phyloP scores from a whole-genome alignment of 2,329 filamentous ascomycete genomes.

The Fusarium tuaranense region DNA sequence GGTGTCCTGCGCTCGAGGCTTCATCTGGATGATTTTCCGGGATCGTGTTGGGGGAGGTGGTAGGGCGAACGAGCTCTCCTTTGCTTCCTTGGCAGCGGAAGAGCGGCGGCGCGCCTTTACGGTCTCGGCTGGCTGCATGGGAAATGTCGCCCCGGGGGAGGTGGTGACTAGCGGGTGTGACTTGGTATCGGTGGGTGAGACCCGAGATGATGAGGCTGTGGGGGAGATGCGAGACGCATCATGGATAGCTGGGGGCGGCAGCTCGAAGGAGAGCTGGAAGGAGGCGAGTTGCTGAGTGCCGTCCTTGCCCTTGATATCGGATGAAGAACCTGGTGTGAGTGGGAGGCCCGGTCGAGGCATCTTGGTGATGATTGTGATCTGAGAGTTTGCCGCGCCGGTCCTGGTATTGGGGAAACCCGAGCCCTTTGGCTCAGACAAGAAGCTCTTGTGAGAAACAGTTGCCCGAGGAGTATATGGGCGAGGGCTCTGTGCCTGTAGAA shows the following conservation, averaged over 20 bases:
- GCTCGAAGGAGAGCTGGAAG: constrained; percentile 77
- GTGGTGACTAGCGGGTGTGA: constrained; percentile 44
- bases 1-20: constrained; percentile 67
- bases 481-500: background rate
- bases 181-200: constrained; percentile 47
- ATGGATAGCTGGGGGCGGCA: constrained; percentile 80
- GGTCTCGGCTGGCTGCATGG: constrained; percentile 62
- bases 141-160: constrained; percentile 51
- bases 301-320: constrained; percentile 81
- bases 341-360: constrained; percentile 59
- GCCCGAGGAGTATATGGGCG: background rate
- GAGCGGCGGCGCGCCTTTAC: constrained; percentile 67
- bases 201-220: constrained; percentile 39
- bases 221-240: constrained; percentile 61
- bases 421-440: background rate
- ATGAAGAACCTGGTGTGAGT: constrained; percentile 83
- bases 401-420: background rate
- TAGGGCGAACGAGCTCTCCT: constrained; percentile 78
- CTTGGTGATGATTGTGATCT: constrained; percentile 19
- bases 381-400: background rate
- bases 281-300: constrained; percentile 69
- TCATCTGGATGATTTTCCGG: constrained; percentile 99
- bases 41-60: constrained; percentile 93
- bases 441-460: background rate
- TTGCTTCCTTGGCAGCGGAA: constrained; percentile 57